Evolutionary conservation across 345 rosid species (phyloP).

Genomic region (Euphorbia pulcherrima): DNA sequence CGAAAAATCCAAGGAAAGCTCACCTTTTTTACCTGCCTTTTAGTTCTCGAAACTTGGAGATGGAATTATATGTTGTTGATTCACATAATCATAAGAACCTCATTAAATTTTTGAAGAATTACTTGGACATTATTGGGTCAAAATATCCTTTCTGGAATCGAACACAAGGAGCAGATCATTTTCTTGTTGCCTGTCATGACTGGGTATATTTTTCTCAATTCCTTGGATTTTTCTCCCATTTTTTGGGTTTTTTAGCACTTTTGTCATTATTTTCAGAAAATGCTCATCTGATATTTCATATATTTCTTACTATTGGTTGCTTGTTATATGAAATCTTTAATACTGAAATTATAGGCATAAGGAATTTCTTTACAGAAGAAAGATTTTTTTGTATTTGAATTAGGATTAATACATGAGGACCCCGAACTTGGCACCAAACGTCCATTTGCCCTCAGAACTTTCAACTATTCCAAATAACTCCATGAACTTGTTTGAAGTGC

Average conservation of each 20-base stretch:
- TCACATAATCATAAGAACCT: constrained; percentile 72
- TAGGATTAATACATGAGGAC: too few species aligned
- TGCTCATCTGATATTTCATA: neutral
- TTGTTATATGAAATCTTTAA: neutral
- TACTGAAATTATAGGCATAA: neutral
- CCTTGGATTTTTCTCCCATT: constrained; percentile 4
- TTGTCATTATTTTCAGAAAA: neutral
- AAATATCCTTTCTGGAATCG: constrained; percentile 83
- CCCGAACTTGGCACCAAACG: too few species aligned
- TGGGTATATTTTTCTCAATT: constrained; percentile 55
- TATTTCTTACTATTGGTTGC: neutral
- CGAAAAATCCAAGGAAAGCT: constrained; percentile 58
- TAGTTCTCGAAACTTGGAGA: constrained; percentile 77
- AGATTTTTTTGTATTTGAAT: too few species aligned
- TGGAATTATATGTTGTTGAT: constrained; percentile 57
- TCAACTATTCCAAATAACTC: too few species aligned
- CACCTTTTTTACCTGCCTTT: constrained; percentile 90
- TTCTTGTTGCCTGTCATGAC: constrained; percentile 94
- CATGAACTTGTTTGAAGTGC: too few species aligned
- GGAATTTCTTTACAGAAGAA: neutral
- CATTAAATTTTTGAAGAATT: constrained; percentile 51
- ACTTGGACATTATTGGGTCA: constrained; percentile 52
- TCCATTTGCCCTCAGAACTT: too few species aligned
- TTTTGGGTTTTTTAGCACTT: constrained; percentile 1
- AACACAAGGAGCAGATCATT: constrained; percentile 89